Percentiles rank a stretch among this genome's conserved stretches.
Conservation (phyloP, 805 yeast genomes). For the Zygotorulaspora florentina region DNA sequence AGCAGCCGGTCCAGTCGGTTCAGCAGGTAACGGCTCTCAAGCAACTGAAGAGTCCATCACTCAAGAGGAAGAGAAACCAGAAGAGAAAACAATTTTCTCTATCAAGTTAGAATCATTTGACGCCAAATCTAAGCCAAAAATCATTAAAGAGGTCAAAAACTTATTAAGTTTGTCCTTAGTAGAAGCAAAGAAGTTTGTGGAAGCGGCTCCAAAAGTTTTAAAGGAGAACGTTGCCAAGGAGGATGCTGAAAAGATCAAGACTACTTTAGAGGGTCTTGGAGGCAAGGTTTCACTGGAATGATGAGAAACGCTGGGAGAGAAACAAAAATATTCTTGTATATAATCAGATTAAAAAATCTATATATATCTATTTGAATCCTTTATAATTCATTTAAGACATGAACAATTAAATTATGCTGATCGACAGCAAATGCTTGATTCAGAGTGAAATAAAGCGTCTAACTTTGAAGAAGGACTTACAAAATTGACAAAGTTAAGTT, state of each 20-base stretch:
- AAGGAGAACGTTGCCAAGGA: conserved; percentile 96
- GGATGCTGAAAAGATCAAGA: conserved; percentile 95
- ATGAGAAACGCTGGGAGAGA: conserved; percentile 8
- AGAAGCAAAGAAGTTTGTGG: conserved; percentile 96
- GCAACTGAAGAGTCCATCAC: conserved; percentile 69
- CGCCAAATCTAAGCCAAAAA: conserved; percentile 92
- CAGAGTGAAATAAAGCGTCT: neutral
- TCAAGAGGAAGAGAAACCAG: conserved; percentile 68
- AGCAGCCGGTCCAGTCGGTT: conserved; percentile 51
- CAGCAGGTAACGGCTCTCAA: conserved; percentile 55
- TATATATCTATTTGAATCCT: neutral
- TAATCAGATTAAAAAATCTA: conserved; percentile 1
- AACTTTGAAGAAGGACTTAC: too few relatives aligned
- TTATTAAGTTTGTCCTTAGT: conserved; percentile 88
- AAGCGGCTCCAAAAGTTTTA: conserved; percentile 91
- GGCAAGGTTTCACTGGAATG: conserved; percentile 90
- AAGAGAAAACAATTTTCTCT: conserved; percentile 90
- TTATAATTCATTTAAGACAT: neutral
- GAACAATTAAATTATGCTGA: neutral
- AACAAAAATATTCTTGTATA: conserved; percentile 3
- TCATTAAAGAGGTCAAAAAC: conserved; percentile 93
- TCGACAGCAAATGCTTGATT: neutral
- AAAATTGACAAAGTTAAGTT: too few relatives aligned
- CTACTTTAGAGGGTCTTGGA: conserved; percentile 89
- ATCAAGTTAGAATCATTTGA: conserved; percentile 92